Conservation (phyloP, 2,329 filamentous ascomycete species). For the Plenodomus biglobosus region DNA sequence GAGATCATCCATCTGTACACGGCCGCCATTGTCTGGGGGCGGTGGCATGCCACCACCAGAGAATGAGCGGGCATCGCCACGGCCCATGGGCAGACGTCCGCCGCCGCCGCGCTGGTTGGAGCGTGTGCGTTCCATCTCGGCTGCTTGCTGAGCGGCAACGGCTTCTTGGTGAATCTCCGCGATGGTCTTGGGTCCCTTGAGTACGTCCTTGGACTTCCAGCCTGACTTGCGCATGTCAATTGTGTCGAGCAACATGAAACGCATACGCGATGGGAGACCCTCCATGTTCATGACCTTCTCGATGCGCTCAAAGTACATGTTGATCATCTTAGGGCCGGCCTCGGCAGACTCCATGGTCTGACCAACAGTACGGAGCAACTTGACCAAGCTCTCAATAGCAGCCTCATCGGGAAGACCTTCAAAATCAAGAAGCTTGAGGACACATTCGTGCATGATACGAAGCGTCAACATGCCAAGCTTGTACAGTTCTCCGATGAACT, state of each 20-base stretch:
- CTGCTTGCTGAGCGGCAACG: slow-evolving; percentile 75
- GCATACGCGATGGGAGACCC: slow-evolving; percentile 76
- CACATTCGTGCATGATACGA: slow-evolving; percentile 99
- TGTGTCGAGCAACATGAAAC: slow-evolving; percentile 96
- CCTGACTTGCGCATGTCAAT: slow-evolving; percentile 75
- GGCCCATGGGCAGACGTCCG: slow-evolving; percentile 70
- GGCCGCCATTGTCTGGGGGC: slow-evolving; percentile 72
- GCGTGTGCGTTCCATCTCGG: slow-evolving; percentile 64
- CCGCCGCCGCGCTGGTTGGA: slow-evolving; percentile 69
- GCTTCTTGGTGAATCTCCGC: slow-evolving; percentile 87
- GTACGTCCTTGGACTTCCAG: slow-evolving; percentile 85
- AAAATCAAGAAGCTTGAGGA: slow-evolving; percentile 95
- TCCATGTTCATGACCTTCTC: slow-evolving; percentile 77
- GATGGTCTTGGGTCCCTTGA: slow-evolving; percentile 97
- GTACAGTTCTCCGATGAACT: slow-evolving; percentile 99
- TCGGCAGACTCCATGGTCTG: slow-evolving; percentile 77
- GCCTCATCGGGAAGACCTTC: slow-evolving; percentile 91
- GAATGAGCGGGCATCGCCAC: slow-evolving; percentile 85
- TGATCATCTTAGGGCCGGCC: slow-evolving; percentile 83
- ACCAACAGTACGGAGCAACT: slow-evolving; percentile 89
- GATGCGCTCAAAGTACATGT: slow-evolving; percentile 91
- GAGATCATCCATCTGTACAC: slow-evolving; percentile 88
- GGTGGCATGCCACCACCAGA: slow-evolving; percentile 69
- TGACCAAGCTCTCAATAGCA: slow-evolving; percentile 92
- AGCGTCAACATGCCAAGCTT: slow-evolving; percentile 98